Conservation (phyloP, 1,139 yeast genomes). For the Nakaseomyces kungkrabaensis region DNA sequence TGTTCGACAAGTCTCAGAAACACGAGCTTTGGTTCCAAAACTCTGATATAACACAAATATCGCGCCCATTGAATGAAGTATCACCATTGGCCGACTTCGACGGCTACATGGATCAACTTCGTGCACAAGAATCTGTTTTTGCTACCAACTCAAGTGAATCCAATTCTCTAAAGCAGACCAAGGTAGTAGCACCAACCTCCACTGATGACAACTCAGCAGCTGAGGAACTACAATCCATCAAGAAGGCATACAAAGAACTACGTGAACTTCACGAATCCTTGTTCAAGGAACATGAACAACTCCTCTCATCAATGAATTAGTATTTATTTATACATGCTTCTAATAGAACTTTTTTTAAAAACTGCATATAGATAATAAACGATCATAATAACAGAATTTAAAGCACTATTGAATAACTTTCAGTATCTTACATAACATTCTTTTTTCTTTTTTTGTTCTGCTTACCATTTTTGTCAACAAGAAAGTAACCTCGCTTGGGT, state of each 20-base stretch:
- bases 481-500: too few species aligned
- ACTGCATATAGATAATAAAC: too few species aligned
- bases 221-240: conserved; percentile 37
- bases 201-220: conserved; percentile 1
- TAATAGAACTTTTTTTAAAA: too few species aligned
- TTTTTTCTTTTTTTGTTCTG: too few species aligned
- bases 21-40: conserved; percentile 47
- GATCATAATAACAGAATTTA: too few species aligned
- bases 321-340: too few species aligned
- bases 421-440: too few species aligned
- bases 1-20: conserved; percentile 34
- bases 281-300: conserved; percentile 42
- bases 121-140: conserved; percentile 44
- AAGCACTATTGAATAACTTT: too few species aligned
- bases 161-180: background rate
- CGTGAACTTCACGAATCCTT: conserved; percentile 53
- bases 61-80: conserved; percentile 2
- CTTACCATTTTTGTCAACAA: too few species aligned
- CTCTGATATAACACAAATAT: conserved; percentile 14
- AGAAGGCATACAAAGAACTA: conserved; percentile 49
- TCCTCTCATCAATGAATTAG: conserved; percentile 19
- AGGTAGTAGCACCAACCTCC: conserved; percentile 1
- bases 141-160: conserved; percentile 29
- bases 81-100: conserved; percentile 29
- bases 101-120: conserved; percentile 39